Evolutionary conservation across 2,329 filamentous ascomycete species (phyloP), one percentile per base, ranked within the genome.

Genomic region (Penicillium frequentans): DNA sequence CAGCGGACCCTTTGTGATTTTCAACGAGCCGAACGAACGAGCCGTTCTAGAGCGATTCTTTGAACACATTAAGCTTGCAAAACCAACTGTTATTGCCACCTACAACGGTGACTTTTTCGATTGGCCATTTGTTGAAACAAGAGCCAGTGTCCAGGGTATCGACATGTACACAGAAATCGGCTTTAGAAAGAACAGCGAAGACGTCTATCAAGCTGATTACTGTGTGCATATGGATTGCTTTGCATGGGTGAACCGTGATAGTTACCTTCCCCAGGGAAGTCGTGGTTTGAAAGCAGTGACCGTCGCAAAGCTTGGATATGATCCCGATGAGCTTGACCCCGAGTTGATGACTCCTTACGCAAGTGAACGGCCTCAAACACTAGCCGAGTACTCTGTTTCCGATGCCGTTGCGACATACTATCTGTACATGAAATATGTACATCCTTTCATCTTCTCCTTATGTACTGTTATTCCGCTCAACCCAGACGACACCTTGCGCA

Each of bases 61-160:
- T 70, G 82, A 90, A 42, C 95, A 97, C 73, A 90, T 99, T 75
- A 98, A 99, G 70, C 91, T 96, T 73, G 91, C 92, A 1, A 86
- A 90, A 58, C 95, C 95, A 0, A 98, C 93, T 0, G 93, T 99
- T 55, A 99, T 99, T 73, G 93, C 96, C 35, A 99, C 95, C n/a
- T 99, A 99, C 83, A 99, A 99, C 91, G 95, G 95, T 79, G 95
- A 99, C 80, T 99, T 99, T 74, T 99, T 99, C 87, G 95, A 99
- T 88, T 99, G 95, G 95, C 93, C 95, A 0, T 99, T 96, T 71
- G 92, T 99, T 24, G 95, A 99, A 79, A 87, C 95, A 45, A 84
- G 95, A 77, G 91, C 96, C 27, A 96, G 92, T 70, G 85, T 97
- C 63, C 89, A 96, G 66, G 95, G 96, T 29, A 97, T 99, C 72